Conservation (phyloP, 2,329 filamentous ascomycete species). For the Penicillium sp. region DNA sequence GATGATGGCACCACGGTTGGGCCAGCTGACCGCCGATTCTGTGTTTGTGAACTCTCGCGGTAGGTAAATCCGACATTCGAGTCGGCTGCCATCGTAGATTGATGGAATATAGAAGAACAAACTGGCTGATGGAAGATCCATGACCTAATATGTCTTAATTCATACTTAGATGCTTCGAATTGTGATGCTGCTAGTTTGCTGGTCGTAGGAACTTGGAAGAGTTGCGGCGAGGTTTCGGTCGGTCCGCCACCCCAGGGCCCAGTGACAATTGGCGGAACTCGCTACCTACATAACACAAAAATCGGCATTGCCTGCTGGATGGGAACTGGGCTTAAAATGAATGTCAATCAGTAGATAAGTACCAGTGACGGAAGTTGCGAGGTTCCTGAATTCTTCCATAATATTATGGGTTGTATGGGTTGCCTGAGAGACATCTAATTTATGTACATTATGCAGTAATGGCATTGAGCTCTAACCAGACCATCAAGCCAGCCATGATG, state of each 20-base stretch:
- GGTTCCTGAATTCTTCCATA: no score
- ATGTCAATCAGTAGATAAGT: neutral
- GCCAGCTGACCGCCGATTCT: conserved; percentile 28
- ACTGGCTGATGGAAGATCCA: conserved; percentile 35
- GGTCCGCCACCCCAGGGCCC: neutral
- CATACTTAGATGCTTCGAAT: neutral
- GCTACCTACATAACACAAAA: neutral
- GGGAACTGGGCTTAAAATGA: neutral
- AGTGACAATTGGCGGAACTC: neutral
- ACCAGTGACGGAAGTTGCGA: no score
- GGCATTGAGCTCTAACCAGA: neutral
- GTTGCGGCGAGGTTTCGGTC: neutral
- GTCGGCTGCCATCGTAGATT: conserved; percentile 67
- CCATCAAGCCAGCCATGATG: conserved; percentile 40
- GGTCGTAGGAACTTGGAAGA: neutral
- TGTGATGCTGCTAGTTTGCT: neutral
- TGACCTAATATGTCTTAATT: conserved; percentile 33
- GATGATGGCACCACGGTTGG: conserved; percentile 59
- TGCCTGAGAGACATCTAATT: neutral
- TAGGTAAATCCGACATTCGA: conserved; percentile 83
- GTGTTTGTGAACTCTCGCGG: conserved; percentile 42
- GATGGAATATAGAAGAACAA: conserved; percentile 76
- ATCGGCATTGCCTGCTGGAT: neutral
- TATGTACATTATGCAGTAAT: neutral
- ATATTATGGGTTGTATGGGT: no score